phyloP scores from a whole-genome alignment of 306 rosid genomes.

The Quercus dentata region DNA sequence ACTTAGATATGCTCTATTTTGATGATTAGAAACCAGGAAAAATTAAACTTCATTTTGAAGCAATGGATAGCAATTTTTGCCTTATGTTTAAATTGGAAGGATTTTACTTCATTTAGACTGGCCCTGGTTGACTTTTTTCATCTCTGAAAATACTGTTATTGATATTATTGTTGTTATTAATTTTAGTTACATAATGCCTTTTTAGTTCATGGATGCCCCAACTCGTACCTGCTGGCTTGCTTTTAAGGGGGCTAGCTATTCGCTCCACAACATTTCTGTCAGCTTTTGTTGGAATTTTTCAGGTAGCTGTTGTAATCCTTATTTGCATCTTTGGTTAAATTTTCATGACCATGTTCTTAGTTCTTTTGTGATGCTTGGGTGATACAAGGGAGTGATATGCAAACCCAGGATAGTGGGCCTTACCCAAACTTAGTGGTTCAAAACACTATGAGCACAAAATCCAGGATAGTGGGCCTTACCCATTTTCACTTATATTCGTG shows the following conservation, averaged over 20 bases:
- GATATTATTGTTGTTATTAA: slow-evolving; percentile 1
- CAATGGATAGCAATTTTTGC: background rate
- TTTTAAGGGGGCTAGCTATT: slow-evolving; percentile 54
- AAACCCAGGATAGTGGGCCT: no score
- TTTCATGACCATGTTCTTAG: slow-evolving; percentile 18
- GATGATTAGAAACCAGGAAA: background rate
- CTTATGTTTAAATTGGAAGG: background rate
- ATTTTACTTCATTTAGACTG: background rate
- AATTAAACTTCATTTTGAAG: background rate
- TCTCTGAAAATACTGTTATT: slow-evolving; percentile 5
- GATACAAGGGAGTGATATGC: slow-evolving; percentile 81
- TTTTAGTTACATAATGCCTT: slow-evolving; percentile 21
- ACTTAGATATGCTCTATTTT: background rate
- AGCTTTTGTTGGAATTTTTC: slow-evolving; percentile 91
- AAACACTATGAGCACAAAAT: no score
- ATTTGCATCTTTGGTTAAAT: slow-evolving; percentile 6
- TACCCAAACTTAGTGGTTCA: no score
- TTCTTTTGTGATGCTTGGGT: slow-evolving; percentile 17
- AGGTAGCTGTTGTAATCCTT: slow-evolving; percentile 40
- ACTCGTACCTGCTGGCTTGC: slow-evolving; percentile 79
- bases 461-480: no score
- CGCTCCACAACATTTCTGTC: slow-evolving; percentile 91
- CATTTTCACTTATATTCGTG: no score
- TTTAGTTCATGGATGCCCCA: slow-evolving; percentile 79
- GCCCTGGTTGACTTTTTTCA: background rate